Evolutionary conservation across 352 stramenopile genomes (phyloP).

Genomic region (Blastocystis hominis): DNA sequence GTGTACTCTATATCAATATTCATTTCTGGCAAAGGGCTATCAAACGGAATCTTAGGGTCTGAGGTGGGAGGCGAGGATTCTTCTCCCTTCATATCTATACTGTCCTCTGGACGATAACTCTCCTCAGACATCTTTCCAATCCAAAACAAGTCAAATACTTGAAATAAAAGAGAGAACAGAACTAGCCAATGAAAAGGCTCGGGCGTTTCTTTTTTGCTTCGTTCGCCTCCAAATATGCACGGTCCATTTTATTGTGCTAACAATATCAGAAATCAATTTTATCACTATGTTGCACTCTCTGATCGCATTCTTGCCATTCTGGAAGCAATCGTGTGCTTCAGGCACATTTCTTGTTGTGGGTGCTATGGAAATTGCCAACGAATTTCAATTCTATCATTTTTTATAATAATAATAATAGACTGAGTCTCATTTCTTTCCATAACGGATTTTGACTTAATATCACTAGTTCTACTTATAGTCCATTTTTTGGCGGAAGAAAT

Average conservation of each 20-base stretch:
- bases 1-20: not conserved
- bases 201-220: conserved; percentile 18
- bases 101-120: conserved; percentile 9
- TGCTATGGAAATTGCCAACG: no score
- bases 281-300: no score
- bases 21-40: not conserved
- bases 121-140: not conserved
- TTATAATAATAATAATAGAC: no score
- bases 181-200: not conserved
- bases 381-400: no score
- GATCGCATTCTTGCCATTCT: no score
- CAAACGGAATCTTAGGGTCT: not conserved
- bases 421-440: no score
- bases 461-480: no score
- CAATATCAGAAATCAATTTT: no score
- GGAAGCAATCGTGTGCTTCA: no score
- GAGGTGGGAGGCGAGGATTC: not conserved
- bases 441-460: no score
- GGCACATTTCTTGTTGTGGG: no score
- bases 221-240: conserved; percentile 6
- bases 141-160: no score
- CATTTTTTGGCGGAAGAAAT: not conserved
- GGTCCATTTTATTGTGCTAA: not conserved
- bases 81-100: not conserved
- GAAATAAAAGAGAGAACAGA: not conserved